Evolutionary conservation across 2,329 filamentous ascomycete genomes (phyloP).

Genomic region (Pseudogymnoascus pannorum): DNA sequence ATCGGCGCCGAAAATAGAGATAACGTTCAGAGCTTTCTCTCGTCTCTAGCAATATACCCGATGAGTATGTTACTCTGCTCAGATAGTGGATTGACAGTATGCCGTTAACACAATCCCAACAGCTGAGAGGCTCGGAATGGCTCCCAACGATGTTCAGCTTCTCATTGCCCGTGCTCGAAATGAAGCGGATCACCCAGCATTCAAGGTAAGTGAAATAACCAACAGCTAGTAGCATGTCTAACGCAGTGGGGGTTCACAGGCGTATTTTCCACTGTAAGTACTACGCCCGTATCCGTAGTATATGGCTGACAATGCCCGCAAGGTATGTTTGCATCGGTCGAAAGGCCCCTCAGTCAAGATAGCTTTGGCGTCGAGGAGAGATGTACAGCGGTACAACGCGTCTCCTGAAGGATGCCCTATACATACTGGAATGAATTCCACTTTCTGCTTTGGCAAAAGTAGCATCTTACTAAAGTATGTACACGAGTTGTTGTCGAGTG

Average conservation of each 20-base stretch:
- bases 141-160: slow-evolving; percentile 48
- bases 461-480: background rate
- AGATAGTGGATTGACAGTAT: slow-evolving; percentile 1
- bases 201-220: slow-evolving; percentile 41
- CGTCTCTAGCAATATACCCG: slow-evolving; percentile 49
- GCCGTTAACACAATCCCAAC: slow-evolving; percentile 4
- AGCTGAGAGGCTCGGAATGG: slow-evolving; percentile 39
- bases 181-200: slow-evolving; percentile 45
- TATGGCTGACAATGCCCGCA: slow-evolving; percentile 11
- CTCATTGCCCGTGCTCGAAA: slow-evolving; percentile 48
- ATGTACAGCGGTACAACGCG: background rate
- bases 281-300: slow-evolving; percentile 11
- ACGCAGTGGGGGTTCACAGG: slow-evolving; percentile 26
- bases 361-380: background rate
- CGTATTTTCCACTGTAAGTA: slow-evolving; percentile 55
- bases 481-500: background rate
- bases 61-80: slow-evolving; percentile 34
- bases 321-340: slow-evolving; percentile 58
- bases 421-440: background rate
- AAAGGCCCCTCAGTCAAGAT: slow-evolving; percentile 38
- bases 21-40: slow-evolving; percentile 47
- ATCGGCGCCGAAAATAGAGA: slow-evolving; percentile 48
- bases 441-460: background rate
- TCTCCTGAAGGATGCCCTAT: background rate
- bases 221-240: background rate